phyloP scores from a whole-genome alignment of 768 basidiomycete species.

The Naematelia encephala region DNA sequence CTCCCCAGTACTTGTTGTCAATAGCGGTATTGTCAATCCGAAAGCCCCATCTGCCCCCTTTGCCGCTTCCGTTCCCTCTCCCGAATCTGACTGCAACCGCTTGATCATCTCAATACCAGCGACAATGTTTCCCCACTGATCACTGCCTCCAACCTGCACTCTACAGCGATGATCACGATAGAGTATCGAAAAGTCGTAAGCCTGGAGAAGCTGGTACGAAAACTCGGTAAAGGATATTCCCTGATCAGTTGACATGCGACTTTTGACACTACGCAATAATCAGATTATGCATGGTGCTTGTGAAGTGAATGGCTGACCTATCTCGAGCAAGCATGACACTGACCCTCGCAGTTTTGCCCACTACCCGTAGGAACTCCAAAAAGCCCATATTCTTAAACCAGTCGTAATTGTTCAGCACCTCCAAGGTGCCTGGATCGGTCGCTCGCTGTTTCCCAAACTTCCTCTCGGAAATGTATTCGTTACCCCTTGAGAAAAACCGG shows the following conservation, averaged over 20 bases:
- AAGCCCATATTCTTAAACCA: constrained; percentile 75
- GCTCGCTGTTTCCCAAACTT: not conserved
- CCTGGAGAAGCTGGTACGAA: constrained; percentile 94
- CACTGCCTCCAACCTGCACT: constrained; percentile 91
- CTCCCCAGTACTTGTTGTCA: constrained; percentile 82
- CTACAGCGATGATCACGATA: constrained; percentile 63
- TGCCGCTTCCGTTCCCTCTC: not conserved
- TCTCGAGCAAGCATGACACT: constrained; percentile 88
- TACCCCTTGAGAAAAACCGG: constrained; percentile 69
- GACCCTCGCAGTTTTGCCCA: constrained; percentile 75
- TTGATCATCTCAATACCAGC: constrained; percentile 88
- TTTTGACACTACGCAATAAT: constrained; percentile 64
- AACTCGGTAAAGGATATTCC: constrained; percentile 99
- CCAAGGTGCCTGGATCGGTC: constrained; percentile 21
- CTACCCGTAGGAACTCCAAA: constrained; percentile 76
- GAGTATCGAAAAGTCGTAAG: constrained; percentile 85
- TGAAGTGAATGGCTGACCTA: constrained; percentile 66
- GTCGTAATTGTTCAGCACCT: constrained; percentile 64
- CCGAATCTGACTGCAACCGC: constrained; percentile 46
- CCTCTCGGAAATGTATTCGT: constrained; percentile 59
- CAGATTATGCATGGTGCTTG: constrained; percentile 8
- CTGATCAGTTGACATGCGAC: constrained; percentile 67
- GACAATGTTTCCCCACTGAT: constrained; percentile 98
- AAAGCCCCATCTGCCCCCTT: constrained; percentile 54
- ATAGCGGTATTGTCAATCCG: constrained; percentile 88